phyloP scores from a whole-genome alignment of 345 rosid genomes.

The Gynandropsis gynandra region DNA sequence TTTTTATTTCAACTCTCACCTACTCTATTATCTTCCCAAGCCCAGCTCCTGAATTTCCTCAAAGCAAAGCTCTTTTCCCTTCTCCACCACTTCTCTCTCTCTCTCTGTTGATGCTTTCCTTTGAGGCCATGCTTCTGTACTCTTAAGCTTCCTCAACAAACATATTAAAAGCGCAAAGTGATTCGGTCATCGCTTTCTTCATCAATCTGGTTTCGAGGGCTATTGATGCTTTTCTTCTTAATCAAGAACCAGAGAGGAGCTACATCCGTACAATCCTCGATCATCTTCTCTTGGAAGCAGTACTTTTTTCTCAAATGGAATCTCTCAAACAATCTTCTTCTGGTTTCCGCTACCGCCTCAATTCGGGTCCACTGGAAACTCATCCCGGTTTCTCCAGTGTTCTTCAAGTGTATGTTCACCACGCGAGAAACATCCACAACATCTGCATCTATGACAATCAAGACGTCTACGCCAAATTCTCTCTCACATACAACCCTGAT shows the following conservation, averaged over 20 bases:
- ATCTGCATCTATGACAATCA: conserved; percentile 94
- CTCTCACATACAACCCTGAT: conserved; percentile 84
- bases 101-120: conserved; percentile 28
- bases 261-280: conserved; percentile 8
- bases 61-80: conserved; percentile 25
- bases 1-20: conserved; percentile 26
- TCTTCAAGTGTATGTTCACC: conserved; percentile 73
- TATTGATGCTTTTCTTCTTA: conserved; percentile 1
- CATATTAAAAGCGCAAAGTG: no score
- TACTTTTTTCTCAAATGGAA: conserved; percentile 34
- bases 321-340: conserved; percentile 43
- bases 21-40: conserved; percentile 23
- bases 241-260: neutral
- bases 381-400: conserved; percentile 41
- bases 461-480: conserved; percentile 93
- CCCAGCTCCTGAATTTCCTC: conserved; percentile 34
- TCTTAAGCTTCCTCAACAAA: conserved; percentile 15
- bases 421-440: conserved; percentile 94
- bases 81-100: conserved; percentile 22
- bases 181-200: no score
- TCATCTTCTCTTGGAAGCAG: conserved; percentile 2
- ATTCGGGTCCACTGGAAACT: conserved; percentile 24
- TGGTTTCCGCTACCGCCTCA: conserved; percentile 35
- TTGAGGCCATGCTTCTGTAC: conserved; percentile 40
- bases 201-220: neutral